Evolutionary conservation across 2,329 filamentous ascomycete genomes (phyloP), one percentile per base, ranked within the genome.

Genomic region (Herpotrichia juniperi): DNA sequence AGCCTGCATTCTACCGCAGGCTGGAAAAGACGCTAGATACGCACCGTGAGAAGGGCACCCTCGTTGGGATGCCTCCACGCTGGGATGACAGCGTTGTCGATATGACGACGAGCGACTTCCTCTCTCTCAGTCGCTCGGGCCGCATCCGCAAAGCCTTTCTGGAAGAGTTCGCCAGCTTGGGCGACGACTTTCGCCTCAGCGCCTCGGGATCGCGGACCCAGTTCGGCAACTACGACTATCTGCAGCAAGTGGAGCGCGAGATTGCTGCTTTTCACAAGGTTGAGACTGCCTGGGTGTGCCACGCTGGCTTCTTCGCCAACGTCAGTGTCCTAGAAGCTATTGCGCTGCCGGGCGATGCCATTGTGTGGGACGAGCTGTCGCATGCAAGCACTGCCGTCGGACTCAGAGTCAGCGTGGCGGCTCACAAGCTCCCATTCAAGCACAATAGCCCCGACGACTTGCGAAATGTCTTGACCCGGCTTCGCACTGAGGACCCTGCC

Each of bases 351-450:
- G 87, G 90, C 59, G 90, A 93, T 64, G 88, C 87, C 64, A 78
- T 88, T 31, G 84, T 93, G 12, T 90, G 93, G 61, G 89, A 93
- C 63, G 87, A 87, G 66, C 76, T 87, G 24, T 84, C 92, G n/a
- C 90, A 93, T 61, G 89, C 89, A 0, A 90, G 87, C 56, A 83
- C 86, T 0, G 88, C 90, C 49, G 88, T 91, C 64, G 89, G 89
- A 0, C 89, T 92, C 86, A 78, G 79, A 14, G 60, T 86, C 19
- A 85, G 84, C 9, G 79, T 86, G 1, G 85, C 83, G 0, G 70
- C 61, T 0, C 69, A 58, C 25, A 74, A 58, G n/a, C 43, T 81
- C 0, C 50, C 79, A 0, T 89, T 89, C 57, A 59, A 66, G 12
- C 87, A 89, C 61, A 87, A 85, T 52, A 73, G 71, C 7, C 73